Evolutionary conservation across 148 eudicot species (phyloP).

Genomic region (Silene latifolia): DNA sequence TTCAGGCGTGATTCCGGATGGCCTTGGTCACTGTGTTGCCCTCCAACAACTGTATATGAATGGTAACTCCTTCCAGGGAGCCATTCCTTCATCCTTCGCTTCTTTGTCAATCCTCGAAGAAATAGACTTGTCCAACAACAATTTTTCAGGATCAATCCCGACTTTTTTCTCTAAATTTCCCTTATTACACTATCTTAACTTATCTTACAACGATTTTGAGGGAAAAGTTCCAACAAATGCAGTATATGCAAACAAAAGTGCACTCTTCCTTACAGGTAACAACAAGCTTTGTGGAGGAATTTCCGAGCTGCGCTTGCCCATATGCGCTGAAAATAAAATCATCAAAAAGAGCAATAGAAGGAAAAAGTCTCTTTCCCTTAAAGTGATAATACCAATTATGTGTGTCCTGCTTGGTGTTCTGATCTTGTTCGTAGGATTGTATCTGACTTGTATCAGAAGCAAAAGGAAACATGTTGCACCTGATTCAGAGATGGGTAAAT

Average conservation of each 20-base stretch:
- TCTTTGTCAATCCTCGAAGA: neutral
- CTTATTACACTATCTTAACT: conserved; percentile 17
- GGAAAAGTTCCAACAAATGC: conserved; percentile 36
- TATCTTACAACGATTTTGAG: conserved; percentile 34
- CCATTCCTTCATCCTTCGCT: conserved; percentile 17
- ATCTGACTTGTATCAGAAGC: too few relatives aligned
- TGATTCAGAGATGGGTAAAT: neutral
- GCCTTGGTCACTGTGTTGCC: conserved; percentile 1
- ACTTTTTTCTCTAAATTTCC: conserved; percentile 2
- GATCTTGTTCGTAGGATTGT: too few relatives aligned
- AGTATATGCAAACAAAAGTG: conserved; percentile 29
- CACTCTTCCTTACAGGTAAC: conserved; percentile 28
- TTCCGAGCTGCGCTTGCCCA: conserved; percentile 25
- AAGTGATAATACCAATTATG: too few relatives aligned
- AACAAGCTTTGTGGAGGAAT: conserved; percentile 40
- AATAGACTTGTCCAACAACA: conserved; percentile 17
- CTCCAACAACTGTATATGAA: neutral
- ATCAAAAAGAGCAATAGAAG: neutral
- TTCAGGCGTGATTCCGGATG: conserved; percentile 15
- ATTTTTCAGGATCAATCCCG: conserved; percentile 24
- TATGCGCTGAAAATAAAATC: conserved; percentile 11
- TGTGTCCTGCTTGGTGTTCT: too few relatives aligned
- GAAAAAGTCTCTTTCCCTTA: too few relatives aligned
- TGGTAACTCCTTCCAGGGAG: conserved; percentile 16
- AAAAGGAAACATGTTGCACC: neutral